Evolutionary conservation across 1,284 basidiomycete genomes (phyloP).

Genomic region (Rhodotorula sp.): DNA sequence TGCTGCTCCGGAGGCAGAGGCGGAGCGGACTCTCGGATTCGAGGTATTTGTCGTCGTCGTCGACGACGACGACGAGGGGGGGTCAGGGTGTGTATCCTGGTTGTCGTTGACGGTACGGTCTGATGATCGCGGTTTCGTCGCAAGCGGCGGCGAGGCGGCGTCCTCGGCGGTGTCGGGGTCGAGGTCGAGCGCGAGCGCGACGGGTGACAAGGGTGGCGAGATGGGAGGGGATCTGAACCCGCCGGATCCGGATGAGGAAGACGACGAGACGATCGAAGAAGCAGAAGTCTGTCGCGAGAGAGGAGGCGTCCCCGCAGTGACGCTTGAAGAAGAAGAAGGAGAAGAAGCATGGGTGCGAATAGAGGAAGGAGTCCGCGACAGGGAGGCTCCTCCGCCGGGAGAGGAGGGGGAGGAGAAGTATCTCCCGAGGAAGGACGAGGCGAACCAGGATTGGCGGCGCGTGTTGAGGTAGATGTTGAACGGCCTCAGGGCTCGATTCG

Average conservation of each 20-base stretch:
- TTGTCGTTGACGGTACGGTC: no score
- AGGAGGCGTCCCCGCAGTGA: slow-evolving; percentile 41
- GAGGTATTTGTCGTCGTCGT: no score
- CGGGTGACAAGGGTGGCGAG: slow-evolving; percentile 13
- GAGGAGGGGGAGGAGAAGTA: not conserved
- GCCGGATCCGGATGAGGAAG: slow-evolving; percentile 9
- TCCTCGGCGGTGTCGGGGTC: no score
- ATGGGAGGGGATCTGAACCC: slow-evolving; percentile 15
- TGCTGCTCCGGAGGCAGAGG: no score
- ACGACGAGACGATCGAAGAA: slow-evolving; percentile 16
- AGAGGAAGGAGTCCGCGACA: not conserved
- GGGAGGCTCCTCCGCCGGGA: not conserved
- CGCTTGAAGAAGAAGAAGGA: no score
- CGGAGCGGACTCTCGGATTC: no score
- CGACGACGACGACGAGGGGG: no score
- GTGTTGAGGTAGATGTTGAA: slow-evolving; percentile 98
- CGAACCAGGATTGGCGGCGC: slow-evolving; percentile 55
- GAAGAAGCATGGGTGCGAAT: not conserved
- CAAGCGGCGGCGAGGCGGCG: not conserved
- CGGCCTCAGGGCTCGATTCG: slow-evolving; percentile 82
- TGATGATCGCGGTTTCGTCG: no score
- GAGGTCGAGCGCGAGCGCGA: not conserved
- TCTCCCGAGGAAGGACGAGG: slow-evolving; percentile 34
- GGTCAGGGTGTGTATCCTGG: no score
- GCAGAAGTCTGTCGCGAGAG: slow-evolving; percentile 48